Evolutionary conservation across 2,329 filamentous ascomycete genomes (phyloP).

Genomic region (Aspergillus unguis): DNA sequence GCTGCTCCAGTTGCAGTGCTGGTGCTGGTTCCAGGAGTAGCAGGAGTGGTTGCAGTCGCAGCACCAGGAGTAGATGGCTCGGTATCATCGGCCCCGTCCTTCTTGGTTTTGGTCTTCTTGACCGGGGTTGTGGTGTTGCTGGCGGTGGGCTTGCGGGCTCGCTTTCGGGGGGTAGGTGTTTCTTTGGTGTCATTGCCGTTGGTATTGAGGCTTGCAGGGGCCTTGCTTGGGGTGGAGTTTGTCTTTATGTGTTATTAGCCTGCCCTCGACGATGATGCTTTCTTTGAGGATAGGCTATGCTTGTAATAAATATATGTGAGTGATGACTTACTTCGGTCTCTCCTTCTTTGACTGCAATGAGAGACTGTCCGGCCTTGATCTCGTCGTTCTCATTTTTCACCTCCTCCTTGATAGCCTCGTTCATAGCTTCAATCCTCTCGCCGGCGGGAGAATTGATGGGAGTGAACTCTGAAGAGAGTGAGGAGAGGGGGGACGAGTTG

Average conservation of each 20-base stretch:
- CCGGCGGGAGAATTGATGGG: constrained; percentile 8
- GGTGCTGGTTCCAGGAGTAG: no score
- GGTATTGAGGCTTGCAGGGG: neutral
- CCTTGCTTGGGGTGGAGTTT: neutral
- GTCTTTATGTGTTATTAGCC: neutral
- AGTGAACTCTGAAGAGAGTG: neutral
- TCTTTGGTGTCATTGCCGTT: neutral
- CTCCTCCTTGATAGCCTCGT: neutral
- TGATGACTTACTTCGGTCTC: neutral
- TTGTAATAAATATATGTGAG: neutral
- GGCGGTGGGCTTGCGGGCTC: constrained; percentile 19
- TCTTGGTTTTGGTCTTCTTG: constrained; percentile 18
- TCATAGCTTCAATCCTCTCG: neutral
- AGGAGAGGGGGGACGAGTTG: neutral
- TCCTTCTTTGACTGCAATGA: constrained; percentile 2
- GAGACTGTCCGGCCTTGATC: neutral
- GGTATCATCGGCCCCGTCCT: neutral
- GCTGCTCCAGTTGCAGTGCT: neutral
- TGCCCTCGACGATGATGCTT: no score
- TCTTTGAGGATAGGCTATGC: neutral
- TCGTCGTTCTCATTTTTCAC: neutral
- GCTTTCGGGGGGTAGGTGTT: constrained; percentile 20
- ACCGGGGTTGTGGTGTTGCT: constrained; percentile 2
- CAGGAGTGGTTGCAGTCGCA: no score
- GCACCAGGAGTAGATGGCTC: neutral